Base-by-base conservation (phyloP, 192 early-diverging fungal genomes). In the Geranomyces variabilis region DNA sequence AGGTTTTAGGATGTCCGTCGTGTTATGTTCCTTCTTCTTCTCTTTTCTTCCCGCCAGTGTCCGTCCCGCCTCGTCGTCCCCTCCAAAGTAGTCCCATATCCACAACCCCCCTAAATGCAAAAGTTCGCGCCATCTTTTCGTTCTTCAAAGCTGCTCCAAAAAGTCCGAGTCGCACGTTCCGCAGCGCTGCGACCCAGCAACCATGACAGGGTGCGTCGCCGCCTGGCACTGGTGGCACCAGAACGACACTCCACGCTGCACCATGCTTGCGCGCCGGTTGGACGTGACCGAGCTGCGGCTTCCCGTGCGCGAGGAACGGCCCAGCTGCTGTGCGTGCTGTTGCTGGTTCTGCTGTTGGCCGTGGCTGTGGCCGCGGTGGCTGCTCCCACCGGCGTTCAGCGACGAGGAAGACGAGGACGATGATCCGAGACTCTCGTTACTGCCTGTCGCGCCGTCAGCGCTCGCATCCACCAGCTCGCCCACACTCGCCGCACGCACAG, bases 171-270 rank as follows among this genome's bases (percentile, higher is more conserved):
- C 58, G 34, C 73, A 75, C 30, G 73, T 68, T 26, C 31, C 73
- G 31, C 73, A 75, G 7, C 73, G 64, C 43, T 62, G 55, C 15
- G 58, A 30, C 10, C 73, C 73, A 13, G 21, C 59, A 13, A 60
- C 73, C 56, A 68, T 59, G 66, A 68, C 64, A 19, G 72, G 64
- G 44, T 67, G 21, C 0, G 73, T 75, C 28, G 45, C 24, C 14
- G 43, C 65, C 59, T 75, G 73, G 47, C 73, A 75, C 57, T 68
- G 73, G 41, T 75, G 73, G 48, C 73, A 75, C 56, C 55, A 75
- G 44, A 58, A 75, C 43, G 43, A 21, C 29, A 68, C 66, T 13
- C 30, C 59, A 33, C 65, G 47, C 28, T 67, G 55, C 29, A 67
- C 58, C 66, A 75, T 68, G 33, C 66, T 68, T 24, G 57, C 66